Conservation (phyloP, 2,329 filamentous ascomycete species). For the Tolypocladium guangdongense region DNA sequence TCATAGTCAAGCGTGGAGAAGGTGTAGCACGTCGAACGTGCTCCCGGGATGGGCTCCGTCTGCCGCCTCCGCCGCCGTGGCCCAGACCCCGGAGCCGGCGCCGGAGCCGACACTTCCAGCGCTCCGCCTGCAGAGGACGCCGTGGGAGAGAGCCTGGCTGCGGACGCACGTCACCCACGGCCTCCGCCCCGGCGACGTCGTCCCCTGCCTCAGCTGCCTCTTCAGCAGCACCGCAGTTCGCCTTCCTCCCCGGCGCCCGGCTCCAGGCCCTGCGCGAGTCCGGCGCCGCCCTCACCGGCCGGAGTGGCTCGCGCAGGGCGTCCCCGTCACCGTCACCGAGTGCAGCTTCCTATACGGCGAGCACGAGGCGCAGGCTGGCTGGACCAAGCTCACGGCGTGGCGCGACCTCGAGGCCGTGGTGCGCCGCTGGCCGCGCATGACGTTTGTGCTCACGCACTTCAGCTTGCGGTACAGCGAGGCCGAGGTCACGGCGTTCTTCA, state of each 20-base stretch:
- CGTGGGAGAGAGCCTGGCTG: constrained; percentile 14
- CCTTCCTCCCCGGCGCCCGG: constrained; percentile 21
- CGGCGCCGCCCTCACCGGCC: constrained; percentile 29
- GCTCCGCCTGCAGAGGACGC: background rate
- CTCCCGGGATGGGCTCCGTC: too few species aligned
- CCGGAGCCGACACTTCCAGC: too few species aligned
- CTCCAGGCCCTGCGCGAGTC: constrained; percentile 26
- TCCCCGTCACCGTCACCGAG: constrained; percentile 37
- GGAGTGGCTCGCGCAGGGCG: constrained; percentile 25
- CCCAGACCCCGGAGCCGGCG: too few species aligned
- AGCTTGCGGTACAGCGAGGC: constrained; percentile 32
- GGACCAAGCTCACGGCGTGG: constrained; percentile 38
- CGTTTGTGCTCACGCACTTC: constrained; percentile 36
- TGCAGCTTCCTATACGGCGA: constrained; percentile 35
- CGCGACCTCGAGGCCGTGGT: constrained; percentile 32
- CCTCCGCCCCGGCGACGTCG: constrained; percentile 22
- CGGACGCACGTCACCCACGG: constrained; percentile 29
- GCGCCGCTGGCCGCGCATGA: constrained; percentile 28
- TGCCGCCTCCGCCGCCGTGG: too few species aligned
- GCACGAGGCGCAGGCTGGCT: constrained; percentile 30
- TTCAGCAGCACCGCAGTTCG: constrained; percentile 30
- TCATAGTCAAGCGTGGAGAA: too few species aligned
- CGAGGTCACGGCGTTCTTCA: constrained; percentile 30
- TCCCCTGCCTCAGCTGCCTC: constrained; percentile 36
- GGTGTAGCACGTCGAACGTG: too few species aligned